These are phyloP conservation scores for Leptosphaerulina australis DNA, from an alignment of 2,329 filamentous ascomycete genomes.

Conservation along the genomic window DNA sequence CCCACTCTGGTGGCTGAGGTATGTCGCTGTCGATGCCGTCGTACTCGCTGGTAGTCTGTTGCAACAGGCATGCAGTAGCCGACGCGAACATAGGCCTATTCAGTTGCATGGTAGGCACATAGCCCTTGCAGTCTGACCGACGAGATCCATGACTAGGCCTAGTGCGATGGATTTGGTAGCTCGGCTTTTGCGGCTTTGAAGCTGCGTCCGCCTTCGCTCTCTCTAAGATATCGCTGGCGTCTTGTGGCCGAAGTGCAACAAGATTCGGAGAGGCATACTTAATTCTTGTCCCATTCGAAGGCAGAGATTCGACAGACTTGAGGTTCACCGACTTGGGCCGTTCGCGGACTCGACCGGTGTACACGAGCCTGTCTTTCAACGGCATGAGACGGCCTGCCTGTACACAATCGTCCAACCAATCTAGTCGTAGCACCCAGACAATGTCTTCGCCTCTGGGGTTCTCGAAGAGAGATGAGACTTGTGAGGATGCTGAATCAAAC, in stretches of 20 bases:
- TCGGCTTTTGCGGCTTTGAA: slow-evolving; percentile 18
- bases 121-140: slow-evolving; percentile 44
- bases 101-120: slow-evolving; percentile 31
- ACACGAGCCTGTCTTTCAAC: slow-evolving; percentile 58
- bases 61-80: slow-evolving; percentile 56
- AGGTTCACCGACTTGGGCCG: slow-evolving; percentile 39
- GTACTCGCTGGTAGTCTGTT: slow-evolving; percentile 78
- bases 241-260: slow-evolving; percentile 28
- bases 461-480: slow-evolving; percentile 24
- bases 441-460: slow-evolving; percentile 30
- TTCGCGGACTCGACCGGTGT: slow-evolving; percentile 55
- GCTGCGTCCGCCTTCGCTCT: slow-evolving; percentile 59
- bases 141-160: slow-evolving; percentile 30
- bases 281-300: slow-evolving; percentile 13
- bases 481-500: neutral
- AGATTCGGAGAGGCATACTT: slow-evolving; percentile 27
- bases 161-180: slow-evolving; percentile 21
- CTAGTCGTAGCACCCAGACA: slow-evolving; percentile 59
- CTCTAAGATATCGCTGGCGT: slow-evolving; percentile 53
- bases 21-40: slow-evolving; percentile 62
- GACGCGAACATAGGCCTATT: slow-evolving; percentile 19
- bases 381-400: slow-evolving; percentile 52
- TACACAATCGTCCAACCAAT: slow-evolving; percentile 61
- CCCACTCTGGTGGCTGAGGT: slow-evolving; percentile 73
- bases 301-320: slow-evolving; percentile 27